Evolutionary conservation across 73 alveolate species (phyloP).

Genomic region (Tetrahymena borealis): DNA sequence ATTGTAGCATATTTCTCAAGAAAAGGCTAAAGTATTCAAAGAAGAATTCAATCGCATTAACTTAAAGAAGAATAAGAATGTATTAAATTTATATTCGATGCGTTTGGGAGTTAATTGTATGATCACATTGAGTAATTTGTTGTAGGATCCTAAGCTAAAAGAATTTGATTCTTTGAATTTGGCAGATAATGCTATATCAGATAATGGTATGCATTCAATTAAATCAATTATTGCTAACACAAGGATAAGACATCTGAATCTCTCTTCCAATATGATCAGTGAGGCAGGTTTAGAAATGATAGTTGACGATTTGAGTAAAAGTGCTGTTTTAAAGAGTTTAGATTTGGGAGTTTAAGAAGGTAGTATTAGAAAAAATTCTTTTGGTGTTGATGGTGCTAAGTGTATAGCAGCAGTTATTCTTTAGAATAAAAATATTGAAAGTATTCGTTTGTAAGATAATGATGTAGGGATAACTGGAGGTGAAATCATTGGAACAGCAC

Average conservation of each 20-base stretch:
- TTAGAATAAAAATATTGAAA: slow-evolving; percentile 75
- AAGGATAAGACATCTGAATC: slow-evolving; percentile 57
- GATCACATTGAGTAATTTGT: slow-evolving; percentile 78
- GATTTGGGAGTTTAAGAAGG: slow-evolving; percentile 95
- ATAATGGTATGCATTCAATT: slow-evolving; percentile 94
- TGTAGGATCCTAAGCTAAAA: slow-evolving; percentile 50
- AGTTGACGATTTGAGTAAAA: slow-evolving; percentile 84
- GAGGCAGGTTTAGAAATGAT: slow-evolving; percentile 89
- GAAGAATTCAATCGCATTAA: slow-evolving; percentile 85
- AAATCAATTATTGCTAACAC: slow-evolving; percentile 74
- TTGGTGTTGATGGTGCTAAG: slow-evolving; percentile 93
- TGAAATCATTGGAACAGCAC: slow-evolving; percentile 92
- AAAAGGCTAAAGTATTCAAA: slow-evolving; percentile 84
- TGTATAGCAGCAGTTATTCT: slow-evolving; percentile 82
- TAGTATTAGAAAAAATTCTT: slow-evolving; percentile 86
- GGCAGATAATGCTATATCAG: slow-evolving; percentile 92
- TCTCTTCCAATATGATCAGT: slow-evolving; percentile 91
- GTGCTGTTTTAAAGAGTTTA: slow-evolving; percentile 65
- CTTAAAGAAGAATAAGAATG: slow-evolving; percentile 68
- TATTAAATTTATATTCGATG: slow-evolving; percentile 73
- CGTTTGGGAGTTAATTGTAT: slow-evolving; percentile 89
- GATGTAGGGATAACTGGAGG: slow-evolving; percentile 95
- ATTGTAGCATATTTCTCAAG: neutral
- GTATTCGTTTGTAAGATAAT: slow-evolving; percentile 83
- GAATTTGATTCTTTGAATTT: slow-evolving; percentile 69